These are phyloP conservation scores for Agastache rugosa DNA, from an alignment of 257 asterid species.

Conservation along the genomic window DNA sequence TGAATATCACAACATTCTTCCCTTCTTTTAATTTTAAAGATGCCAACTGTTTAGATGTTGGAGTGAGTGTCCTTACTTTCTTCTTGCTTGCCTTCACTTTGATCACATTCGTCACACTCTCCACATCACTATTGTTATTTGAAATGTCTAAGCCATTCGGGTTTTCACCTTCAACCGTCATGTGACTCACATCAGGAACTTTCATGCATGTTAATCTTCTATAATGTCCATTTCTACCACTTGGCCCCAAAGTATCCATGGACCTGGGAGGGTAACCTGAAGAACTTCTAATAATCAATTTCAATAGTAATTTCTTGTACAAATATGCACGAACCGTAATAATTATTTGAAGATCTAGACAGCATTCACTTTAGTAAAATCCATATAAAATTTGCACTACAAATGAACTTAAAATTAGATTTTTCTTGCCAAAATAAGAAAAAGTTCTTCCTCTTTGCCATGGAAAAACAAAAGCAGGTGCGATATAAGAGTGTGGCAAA, in stretches of 20 bases:
- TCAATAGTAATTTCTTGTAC: constrained; percentile 19
- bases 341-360: background rate
- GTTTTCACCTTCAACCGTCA: constrained; percentile 32
- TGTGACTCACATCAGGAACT: constrained; percentile 31
- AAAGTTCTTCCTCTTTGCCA: background rate
- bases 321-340: constrained; percentile 13
- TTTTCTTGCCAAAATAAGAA: background rate
- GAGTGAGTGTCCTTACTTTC: constrained; percentile 56
- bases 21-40: constrained; percentile 85
- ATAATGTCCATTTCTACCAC: constrained; percentile 55
- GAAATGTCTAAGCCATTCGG: constrained; percentile 34
- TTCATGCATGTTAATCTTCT: constrained; percentile 49
- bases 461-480: background rate
- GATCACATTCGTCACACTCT: constrained; percentile 42
- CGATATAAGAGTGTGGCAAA: background rate
- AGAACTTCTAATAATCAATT: constrained; percentile 36
- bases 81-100: constrained; percentile 56
- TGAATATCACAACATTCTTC: constrained; percentile 70
- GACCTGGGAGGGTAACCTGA: constrained; percentile 56
- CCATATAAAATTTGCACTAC: background rate
- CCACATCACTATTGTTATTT: constrained; percentile 37
- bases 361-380: background rate
- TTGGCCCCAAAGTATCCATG: constrained; percentile 43
- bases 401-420: background rate
- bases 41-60: constrained; percentile 82